Conservation (phyloP, 2,329 filamentous ascomycete genomes). For the Diatrype stigma region DNA sequence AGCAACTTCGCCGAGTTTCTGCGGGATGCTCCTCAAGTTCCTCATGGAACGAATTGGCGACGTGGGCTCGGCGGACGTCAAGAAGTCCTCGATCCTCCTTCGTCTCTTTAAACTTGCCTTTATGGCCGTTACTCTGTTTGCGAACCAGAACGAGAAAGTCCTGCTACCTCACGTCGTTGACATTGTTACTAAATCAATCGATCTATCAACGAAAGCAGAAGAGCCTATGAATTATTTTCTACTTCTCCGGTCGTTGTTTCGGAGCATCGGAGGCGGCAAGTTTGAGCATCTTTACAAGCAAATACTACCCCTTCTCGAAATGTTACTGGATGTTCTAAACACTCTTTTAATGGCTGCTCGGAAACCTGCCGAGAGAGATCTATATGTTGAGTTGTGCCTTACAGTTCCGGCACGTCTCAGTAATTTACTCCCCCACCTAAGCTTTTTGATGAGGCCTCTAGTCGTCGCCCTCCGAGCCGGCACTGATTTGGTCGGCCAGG, state of each 20-base stretch:
- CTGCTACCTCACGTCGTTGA: slow-evolving; percentile 93
- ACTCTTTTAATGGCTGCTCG: slow-evolving; percentile 86
- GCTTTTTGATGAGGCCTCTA: slow-evolving; percentile 92
- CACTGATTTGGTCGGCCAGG: slow-evolving; percentile 91
- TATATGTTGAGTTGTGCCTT: slow-evolving; percentile 95
- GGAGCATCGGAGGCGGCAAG: slow-evolving; percentile 93
- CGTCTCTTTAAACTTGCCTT: slow-evolving; percentile 97
- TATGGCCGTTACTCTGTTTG: slow-evolving; percentile 98
- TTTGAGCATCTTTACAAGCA: slow-evolving; percentile 99
- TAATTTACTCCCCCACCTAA: slow-evolving; percentile 90
- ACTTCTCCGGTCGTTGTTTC: slow-evolving; percentile 83
- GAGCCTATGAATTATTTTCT: slow-evolving; percentile 99
- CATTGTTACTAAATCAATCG: slow-evolving; percentile 95
- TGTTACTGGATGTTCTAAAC: slow-evolving; percentile 95
- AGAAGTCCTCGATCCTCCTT: slow-evolving; percentile 87
- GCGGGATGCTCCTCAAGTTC: slow-evolving; percentile 95
- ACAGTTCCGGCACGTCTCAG: slow-evolving; percentile 93
- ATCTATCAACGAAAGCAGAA: slow-evolving; percentile 89
- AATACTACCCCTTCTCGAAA: slow-evolving; percentile 91
- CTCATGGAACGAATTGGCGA: slow-evolving; percentile 96
- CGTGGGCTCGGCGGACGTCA: slow-evolving; percentile 86
- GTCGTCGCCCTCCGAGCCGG: slow-evolving; percentile 93
- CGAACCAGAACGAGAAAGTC: slow-evolving; percentile 90
- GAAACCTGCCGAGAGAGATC: slow-evolving; percentile 84
- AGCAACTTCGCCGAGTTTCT: slow-evolving; percentile 94